Percentiles rank a stretch among this genome's conserved stretches.
These are phyloP conservation scores for Lentinula sp. DNA, from an alignment of 768 basidiomycete species.

Conservation along the genomic window DNA sequence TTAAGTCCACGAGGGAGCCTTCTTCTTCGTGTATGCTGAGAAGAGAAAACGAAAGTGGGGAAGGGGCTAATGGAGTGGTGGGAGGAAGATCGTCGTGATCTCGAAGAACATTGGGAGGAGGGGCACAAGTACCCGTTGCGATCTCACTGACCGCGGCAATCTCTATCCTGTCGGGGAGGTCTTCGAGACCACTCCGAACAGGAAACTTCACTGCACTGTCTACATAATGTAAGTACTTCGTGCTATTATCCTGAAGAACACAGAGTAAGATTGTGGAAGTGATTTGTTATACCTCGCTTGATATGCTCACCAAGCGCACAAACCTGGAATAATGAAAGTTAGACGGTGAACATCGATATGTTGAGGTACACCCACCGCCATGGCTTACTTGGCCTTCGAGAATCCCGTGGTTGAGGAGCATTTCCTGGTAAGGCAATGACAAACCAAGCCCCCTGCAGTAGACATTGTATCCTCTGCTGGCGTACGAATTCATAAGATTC, in stretches of 20 bases:
- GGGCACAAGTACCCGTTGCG: conserved; percentile 64
- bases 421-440: conserved; percentile 64
- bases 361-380: conserved; percentile 45
- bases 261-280: background rate
- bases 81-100: conserved; percentile 58
- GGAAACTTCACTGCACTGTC: conserved; percentile 78
- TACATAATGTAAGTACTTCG: conserved; percentile 80
- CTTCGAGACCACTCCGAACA: conserved; percentile 76
- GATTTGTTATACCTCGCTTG: background rate
- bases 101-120: conserved; percentile 58
- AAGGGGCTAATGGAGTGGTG: conserved; percentile 45
- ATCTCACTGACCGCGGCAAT: conserved; percentile 76
- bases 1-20: conserved; percentile 63
- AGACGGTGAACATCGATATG: background rate
- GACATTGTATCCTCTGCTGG: conserved; percentile 82
- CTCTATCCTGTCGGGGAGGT: conserved; percentile 84
- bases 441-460: conserved; percentile 91
- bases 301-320: conserved; percentile 60
- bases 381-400: conserved; percentile 53
- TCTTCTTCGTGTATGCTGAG: conserved; percentile 51
- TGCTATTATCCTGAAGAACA: conserved; percentile 60
- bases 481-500: conserved; percentile 89
- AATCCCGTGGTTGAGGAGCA: conserved; percentile 40
- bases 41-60: conserved; percentile 74
- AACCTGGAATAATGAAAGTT: conserved; percentile 28